Base-by-base conservation (phyloP, 192 early-diverging fungal species). In the Spinellus fusiger region DNA sequence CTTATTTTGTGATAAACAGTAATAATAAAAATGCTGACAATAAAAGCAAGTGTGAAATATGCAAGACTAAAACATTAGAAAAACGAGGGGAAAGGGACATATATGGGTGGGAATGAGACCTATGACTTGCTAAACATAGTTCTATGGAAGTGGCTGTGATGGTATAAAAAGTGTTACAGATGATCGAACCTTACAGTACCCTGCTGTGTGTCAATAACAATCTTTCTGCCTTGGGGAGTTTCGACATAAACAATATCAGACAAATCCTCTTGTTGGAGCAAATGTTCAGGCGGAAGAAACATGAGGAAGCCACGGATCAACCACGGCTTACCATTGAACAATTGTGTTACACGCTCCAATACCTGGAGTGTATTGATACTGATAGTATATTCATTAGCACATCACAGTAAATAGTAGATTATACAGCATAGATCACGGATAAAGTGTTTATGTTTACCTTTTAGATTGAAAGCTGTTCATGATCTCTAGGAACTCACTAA, bases 311-410 rank as follows among this genome's bases (percentile, higher is more conserved):
- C 51, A 7, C 59, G 58, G 32, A 68, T 68, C 59, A 68, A 61
- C n/a, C 15, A 49, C 12, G 66, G 66, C 20, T 68, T 59, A 18
- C 66, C 66, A 37, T 49, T 61, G 32, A 68, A 68, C 47, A 68
- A 29, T 18, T 46, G 32, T 31, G 66, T 59, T 15, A 68, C 66
- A 27, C 59, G 59, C 22, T 62, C 59, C 48, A 68, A 57, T 35
- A 68, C 66, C 32, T 61, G 59, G 4, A 59, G 54, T 47, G 66
- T 68, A 46, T 68, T 68, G 25, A 68, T 68, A 26, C 66, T 68
- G 29, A 23, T 22, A 22, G 3, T 29, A 20, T 15, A 31, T 0
- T 12, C 15, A 32, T 31, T 48, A 10, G 9, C 13, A 2, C 6
- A 56, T 38, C 10, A 22, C n/a, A 3, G 1, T 37, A 25, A 25